Conservation (phyloP, 2,329 filamentous ascomycete genomes). For the Paraphaeosphaeria minitans region DNA sequence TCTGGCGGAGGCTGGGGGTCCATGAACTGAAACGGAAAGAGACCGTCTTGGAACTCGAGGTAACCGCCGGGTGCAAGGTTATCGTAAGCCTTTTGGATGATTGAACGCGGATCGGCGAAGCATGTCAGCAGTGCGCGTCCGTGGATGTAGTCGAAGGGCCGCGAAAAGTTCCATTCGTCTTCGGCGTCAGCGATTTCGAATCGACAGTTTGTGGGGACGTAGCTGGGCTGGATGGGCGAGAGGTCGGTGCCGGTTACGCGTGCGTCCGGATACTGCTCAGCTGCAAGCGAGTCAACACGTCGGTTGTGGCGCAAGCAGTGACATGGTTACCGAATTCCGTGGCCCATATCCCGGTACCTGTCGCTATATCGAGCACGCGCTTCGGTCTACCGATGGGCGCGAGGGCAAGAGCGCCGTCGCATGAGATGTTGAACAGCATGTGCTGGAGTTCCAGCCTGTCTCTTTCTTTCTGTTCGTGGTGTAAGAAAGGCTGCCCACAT, state of each 20-base stretch:
- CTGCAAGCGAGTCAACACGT: slow-evolving; percentile 1
- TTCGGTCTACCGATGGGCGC: slow-evolving; percentile 19
- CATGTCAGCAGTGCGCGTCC: slow-evolving; percentile 55
- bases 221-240: slow-evolving; percentile 35
- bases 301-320: neutral
- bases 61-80: slow-evolving; percentile 56
- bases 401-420: slow-evolving; percentile 19
- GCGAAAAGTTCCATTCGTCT: slow-evolving; percentile 59
- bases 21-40: slow-evolving; percentile 28
- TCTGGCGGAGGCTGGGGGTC: slow-evolving; percentile 19
- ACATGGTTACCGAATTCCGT: slow-evolving; percentile 11
- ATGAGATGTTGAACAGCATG: slow-evolving; percentile 24
- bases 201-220: slow-evolving; percentile 30
- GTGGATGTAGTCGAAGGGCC: slow-evolving; percentile 63
- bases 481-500: neutral
- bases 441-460: slow-evolving; percentile 33
- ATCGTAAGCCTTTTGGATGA: slow-evolving; percentile 48
- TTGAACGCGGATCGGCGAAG: slow-evolving; percentile 56
- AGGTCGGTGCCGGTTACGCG: slow-evolving; percentile 32
- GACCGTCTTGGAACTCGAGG: slow-evolving; percentile 55
- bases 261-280: slow-evolving; percentile 24
- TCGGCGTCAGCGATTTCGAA: slow-evolving; percentile 35
- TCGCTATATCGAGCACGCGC: slow-evolving; percentile 28
- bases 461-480: slow-evolving; percentile 23
- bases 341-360: slow-evolving; percentile 28